phyloP scores from a whole-genome alignment of 2,329 filamentous ascomycete genomes.

The Fusarium sp. region DNA sequence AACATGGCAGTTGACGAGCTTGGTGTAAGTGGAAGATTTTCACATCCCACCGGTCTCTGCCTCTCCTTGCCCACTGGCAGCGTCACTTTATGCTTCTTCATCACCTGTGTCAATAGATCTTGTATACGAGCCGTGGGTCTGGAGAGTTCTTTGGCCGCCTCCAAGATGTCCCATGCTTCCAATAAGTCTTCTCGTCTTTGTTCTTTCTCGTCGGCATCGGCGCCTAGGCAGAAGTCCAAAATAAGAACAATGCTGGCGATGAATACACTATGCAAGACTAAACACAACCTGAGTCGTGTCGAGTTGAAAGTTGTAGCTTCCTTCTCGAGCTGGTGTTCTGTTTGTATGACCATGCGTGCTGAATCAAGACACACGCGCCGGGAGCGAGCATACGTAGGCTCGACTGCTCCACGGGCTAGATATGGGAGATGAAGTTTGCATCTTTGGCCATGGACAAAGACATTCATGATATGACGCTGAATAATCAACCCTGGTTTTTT shows the following conservation, averaged over 20 bases:
- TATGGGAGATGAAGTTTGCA: slow-evolving; percentile 49
- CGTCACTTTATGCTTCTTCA: slow-evolving; percentile 44
- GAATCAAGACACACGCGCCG: slow-evolving; percentile 44
- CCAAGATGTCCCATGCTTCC: slow-evolving; percentile 46
- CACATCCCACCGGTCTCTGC: neutral
- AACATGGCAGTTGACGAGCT: slow-evolving; percentile 34
- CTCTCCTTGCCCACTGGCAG: slow-evolving; percentile 16
- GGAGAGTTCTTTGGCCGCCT: slow-evolving; percentile 44
- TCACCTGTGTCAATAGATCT: slow-evolving; percentile 43
- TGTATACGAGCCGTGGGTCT: slow-evolving; percentile 43
- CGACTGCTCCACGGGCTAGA: slow-evolving; percentile 45
- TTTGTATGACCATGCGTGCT: slow-evolving; percentile 44
- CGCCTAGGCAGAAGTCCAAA: slow-evolving; percentile 44
- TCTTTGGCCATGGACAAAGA: slow-evolving; percentile 46
- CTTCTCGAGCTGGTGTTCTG: slow-evolving; percentile 41
- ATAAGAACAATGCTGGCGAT: slow-evolving; percentile 47
- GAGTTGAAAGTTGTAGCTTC: slow-evolving; percentile 41
- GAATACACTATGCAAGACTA: slow-evolving; percentile 47
- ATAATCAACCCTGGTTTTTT: slow-evolving; percentile 38
- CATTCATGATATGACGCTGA: slow-evolving; percentile 46
- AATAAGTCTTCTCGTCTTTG: slow-evolving; percentile 39
- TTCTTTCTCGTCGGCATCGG: slow-evolving; percentile 34
- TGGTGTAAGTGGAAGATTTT: slow-evolving; percentile 42
- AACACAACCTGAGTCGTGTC: slow-evolving; percentile 41
- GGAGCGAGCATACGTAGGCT: slow-evolving; percentile 45